Percentiles rank a stretch among this genome's conserved stretches.
These are phyloP conservation scores for Aspergillus panamensis DNA, from an alignment of 495 filamentous ascomycete genomes.

Conservation along the genomic window DNA sequence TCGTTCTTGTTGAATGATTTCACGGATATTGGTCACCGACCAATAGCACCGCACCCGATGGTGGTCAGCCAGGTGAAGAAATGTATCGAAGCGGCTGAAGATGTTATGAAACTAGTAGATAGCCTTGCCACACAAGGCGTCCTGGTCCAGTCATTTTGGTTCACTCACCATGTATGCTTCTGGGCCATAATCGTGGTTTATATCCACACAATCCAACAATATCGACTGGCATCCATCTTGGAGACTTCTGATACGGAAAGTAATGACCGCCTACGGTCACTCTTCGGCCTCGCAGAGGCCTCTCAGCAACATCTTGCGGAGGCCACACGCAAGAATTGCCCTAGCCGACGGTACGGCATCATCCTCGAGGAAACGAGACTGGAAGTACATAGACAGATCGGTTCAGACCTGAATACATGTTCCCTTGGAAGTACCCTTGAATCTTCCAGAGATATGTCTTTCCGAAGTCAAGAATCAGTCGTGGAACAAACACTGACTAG, in stretches of 20 bases:
- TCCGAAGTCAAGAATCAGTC: background rate
- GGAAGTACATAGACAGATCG: conserved; percentile 42
- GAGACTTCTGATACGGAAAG: conserved; percentile 27
- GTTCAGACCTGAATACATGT: conserved; percentile 12
- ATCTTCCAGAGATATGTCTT: conserved; percentile 1
- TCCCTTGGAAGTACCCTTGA: conserved; percentile 13
- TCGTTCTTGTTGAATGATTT: conserved; percentile 54
- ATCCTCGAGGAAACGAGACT: conserved; percentile 46
- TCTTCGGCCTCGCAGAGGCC: conserved; percentile 41
- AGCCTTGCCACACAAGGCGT: conserved; percentile 37
- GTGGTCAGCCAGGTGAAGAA: conserved; percentile 37
- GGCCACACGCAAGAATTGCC: conserved; percentile 48
- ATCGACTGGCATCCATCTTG: conserved; percentile 29
- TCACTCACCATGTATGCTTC: conserved; percentile 54
- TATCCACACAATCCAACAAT: conserved; percentile 53
- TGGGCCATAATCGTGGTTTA: conserved; percentile 54
- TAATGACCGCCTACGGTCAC: conserved; percentile 23
- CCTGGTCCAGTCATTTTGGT: conserved; percentile 47
- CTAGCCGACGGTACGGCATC: conserved; percentile 50
- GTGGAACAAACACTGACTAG: conserved; percentile 6
- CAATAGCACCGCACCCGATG: conserved; percentile 30
- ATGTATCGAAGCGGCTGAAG: conserved; percentile 44
- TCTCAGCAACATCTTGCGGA: conserved; percentile 49
- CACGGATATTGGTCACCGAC: conserved; percentile 39
- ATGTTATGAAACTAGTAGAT: conserved; percentile 39